phyloP scores from a whole-genome alignment of 495 filamentous ascomycete genomes.

The Achaetomiella virescens region DNA sequence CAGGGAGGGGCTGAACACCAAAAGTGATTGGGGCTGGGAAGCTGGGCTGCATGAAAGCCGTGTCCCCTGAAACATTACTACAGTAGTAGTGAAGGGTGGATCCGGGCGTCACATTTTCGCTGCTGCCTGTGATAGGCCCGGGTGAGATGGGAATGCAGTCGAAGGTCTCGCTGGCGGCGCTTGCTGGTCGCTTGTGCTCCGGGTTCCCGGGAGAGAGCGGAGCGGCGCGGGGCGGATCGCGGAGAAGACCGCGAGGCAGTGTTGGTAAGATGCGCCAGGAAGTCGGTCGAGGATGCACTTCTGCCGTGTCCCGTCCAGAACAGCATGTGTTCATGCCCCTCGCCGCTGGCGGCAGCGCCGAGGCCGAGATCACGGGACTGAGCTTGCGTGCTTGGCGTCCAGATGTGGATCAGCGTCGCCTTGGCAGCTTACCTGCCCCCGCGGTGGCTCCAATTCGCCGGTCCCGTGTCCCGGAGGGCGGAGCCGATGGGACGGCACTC shows the following conservation, averaged over 20 bases:
- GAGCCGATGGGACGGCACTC: not conserved
- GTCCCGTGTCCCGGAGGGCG: not conserved
- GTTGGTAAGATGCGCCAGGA: too few relatives aligned
- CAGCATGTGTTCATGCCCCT: not conserved
- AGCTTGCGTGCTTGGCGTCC: constrained; percentile 1
- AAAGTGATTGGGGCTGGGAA: constrained; percentile 3
- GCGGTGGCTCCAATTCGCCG: not conserved
- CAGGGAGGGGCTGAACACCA: not conserved
- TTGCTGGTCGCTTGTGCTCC: not conserved
- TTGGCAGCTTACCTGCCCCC: constrained; percentile 3
- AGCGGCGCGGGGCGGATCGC: too few relatives aligned
- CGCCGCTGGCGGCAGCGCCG: not conserved
- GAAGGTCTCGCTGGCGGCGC: not conserved
- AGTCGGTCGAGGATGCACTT: not conserved
- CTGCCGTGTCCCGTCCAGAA: not conserved
- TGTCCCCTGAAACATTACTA: not conserved
- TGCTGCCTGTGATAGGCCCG: constrained; percentile 3
- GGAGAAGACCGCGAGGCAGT: too few relatives aligned
- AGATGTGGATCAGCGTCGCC: not conserved
- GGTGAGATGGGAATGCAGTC: not conserved
- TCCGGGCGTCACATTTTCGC: not conserved
- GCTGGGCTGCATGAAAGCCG: constrained; percentile 5
- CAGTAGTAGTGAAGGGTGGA: not conserved
- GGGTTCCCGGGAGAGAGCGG: not conserved
- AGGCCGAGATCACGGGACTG: not conserved